phyloP scores from a whole-genome alignment of 306 rosid genomes.

The Rosa persica region DNA sequence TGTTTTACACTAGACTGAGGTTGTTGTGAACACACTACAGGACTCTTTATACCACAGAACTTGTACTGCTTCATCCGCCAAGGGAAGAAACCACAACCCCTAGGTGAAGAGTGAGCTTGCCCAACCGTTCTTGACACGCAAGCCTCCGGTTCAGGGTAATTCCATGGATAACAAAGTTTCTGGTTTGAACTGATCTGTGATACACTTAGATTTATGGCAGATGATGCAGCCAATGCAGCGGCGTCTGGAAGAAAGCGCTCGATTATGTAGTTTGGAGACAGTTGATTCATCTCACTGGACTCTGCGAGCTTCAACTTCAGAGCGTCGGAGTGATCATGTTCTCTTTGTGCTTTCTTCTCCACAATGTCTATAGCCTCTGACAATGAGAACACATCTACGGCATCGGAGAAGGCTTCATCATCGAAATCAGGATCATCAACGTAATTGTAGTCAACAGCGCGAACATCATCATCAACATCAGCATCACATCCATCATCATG shows the following conservation, averaged over 20 bases:
- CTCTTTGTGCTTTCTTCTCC: constrained; percentile 40
- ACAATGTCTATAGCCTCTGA: constrained; percentile 88
- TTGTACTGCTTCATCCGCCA: constrained; percentile 75
- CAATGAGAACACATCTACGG: constrained; percentile 63
- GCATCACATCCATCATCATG: constrained; percentile 23
- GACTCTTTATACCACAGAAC: constrained; percentile 62
- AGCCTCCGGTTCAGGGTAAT: constrained; percentile 33
- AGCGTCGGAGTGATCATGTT: constrained; percentile 16
- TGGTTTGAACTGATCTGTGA: constrained; percentile 10
- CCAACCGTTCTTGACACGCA: constrained; percentile 17
- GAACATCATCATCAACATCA: constrained; percentile 14
- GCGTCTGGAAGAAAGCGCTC: constrained; percentile 89
- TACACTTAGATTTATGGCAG: constrained; percentile 31
- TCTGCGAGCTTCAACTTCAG: constrained; percentile 52
- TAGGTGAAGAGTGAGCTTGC: constrained; percentile 47
- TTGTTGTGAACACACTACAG: constrained; percentile 40
- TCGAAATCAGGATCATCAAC: constrained; percentile 1
- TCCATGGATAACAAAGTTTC: background rate
- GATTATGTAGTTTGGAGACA: constrained; percentile 67
- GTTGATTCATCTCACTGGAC: constrained; percentile 34
- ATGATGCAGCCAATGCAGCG: constrained; percentile 68
- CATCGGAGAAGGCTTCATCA: constrained; percentile 44
- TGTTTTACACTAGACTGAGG: constrained; percentile 33
- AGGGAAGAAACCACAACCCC: constrained; percentile 75
- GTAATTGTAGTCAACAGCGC: constrained; percentile 9